phyloP scores from a whole-genome alignment of 2,329 filamentous ascomycete species.

The Ophiostoma sp. region DNA sequence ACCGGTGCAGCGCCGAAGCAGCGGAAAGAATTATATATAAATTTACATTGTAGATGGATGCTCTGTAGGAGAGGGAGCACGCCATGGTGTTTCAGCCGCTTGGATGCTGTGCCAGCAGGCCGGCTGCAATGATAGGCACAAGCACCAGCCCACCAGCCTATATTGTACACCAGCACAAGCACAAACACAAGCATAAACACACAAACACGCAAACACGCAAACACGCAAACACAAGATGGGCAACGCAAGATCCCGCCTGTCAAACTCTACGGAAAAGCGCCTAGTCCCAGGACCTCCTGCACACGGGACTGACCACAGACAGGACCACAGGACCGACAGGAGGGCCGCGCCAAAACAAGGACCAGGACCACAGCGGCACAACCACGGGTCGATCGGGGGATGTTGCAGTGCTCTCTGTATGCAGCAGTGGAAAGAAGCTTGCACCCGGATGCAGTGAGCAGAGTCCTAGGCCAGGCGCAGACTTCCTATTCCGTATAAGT shows the following conservation, averaged over 20 bases:
- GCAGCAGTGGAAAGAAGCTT: background rate
- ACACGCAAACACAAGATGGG: background rate
- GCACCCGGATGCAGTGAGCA: background rate
- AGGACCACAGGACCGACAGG: background rate
- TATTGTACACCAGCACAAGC: background rate
- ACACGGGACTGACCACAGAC: background rate
- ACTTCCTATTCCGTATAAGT: constrained; percentile 10
- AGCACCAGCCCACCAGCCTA: background rate
- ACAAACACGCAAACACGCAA: background rate
- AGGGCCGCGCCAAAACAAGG: background rate
- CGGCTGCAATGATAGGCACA: background rate
- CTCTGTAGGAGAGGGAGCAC: background rate
- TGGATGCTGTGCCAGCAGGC: background rate
- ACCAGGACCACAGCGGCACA: background rate
- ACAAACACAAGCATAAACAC: background rate
- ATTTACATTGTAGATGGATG: background rate
- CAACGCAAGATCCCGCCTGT: constrained; percentile 3
- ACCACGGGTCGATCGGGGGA: background rate
- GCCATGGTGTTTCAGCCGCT: constrained; percentile 7
- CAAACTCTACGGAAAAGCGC: background rate
- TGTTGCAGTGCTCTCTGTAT: background rate
- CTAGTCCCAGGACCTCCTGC: background rate
- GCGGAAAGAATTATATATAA: background rate
- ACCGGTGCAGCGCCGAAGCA: background rate
- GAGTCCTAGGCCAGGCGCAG: background rate